Percentiles rank a stretch among this genome's conserved stretches.
Conservation (phyloP, 2,329 filamentous ascomycete genomes). For the Colletotrichum nymphaeae region DNA sequence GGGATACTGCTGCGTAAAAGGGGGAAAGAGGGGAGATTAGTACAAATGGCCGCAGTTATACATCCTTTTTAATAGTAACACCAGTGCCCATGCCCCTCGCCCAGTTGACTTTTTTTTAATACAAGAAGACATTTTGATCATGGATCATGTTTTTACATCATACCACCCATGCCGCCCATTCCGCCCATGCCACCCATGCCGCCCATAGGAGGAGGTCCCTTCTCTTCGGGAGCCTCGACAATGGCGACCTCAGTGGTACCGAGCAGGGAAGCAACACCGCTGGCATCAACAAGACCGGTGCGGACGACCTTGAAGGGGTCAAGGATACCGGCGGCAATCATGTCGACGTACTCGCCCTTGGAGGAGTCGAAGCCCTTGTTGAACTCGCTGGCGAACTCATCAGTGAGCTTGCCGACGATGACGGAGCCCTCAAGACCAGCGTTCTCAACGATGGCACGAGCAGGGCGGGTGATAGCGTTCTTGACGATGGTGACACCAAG, state of each 20-base stretch:
- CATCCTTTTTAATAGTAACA: conserved; percentile 55
- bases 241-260: conserved; percentile 99
- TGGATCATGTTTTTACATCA: conserved; percentile 63
- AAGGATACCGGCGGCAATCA: conserved; percentile 96
- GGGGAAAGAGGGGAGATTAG: conserved; percentile 35
- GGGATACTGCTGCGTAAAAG: conserved; percentile 32
- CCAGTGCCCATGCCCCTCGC: conserved; percentile 61
- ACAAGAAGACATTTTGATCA: conserved; percentile 37
- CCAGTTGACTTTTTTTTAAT: conserved; percentile 44
- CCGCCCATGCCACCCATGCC: conserved; percentile 77
- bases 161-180: conserved; percentile 70
- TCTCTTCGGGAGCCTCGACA: conserved; percentile 95
- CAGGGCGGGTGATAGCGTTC: conserved; percentile 96
- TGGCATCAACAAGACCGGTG: conserved; percentile 93
- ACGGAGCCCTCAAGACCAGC: conserved; percentile 96
- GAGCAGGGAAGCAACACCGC: conserved; percentile 94
- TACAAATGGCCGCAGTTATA: conserved; percentile 47
- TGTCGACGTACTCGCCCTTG: conserved; percentile 98
- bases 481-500: conserved; percentile 98
- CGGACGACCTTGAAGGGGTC: conserved; percentile 99
- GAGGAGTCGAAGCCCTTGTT: conserved; percentile 98
- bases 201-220: conserved; percentile 72
- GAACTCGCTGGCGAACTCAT: conserved; percentile 92
- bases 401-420: conserved; percentile 96
- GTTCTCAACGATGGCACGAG: conserved; percentile 97